Conservation (phyloP, 192 early-diverging fungal species). For the Oehlia diaphana region DNA sequence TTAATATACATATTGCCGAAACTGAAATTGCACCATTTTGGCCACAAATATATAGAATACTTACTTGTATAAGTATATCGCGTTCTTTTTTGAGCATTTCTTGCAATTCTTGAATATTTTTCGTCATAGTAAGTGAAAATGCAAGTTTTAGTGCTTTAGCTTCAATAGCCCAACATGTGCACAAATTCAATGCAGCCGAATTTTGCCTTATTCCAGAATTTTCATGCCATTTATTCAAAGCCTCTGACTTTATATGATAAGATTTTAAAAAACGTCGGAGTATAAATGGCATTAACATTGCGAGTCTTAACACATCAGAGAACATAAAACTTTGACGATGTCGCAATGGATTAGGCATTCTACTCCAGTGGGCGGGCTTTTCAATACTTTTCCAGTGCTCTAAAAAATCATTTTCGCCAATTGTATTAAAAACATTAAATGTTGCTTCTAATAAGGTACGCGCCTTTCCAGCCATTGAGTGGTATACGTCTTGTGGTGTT, state of each 20-base stretch:
- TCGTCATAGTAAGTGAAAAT: not conserved
- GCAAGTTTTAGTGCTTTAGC: not conserved
- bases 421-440: not conserved
- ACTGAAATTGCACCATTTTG: no score
- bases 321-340: constrained; percentile 13
- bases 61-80: not conserved
- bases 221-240: not conserved
- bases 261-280: not conserved
- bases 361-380: not conserved
- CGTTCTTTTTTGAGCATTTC: not conserved
- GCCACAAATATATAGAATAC: not conserved
- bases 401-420: not conserved
- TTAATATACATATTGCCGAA: no score
- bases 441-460: not conserved
- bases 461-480: constrained; percentile 31
- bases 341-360: not conserved
- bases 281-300: constrained; percentile 20
- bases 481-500: not conserved
- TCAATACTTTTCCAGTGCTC: not conserved
- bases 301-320: not conserved
- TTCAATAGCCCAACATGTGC: not conserved
- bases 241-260: not conserved
- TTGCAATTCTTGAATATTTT: not conserved
- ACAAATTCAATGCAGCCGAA: no score
- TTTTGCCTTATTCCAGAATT: not conserved